Percentiles rank a stretch among this genome's conserved stretches.
Conservation (phyloP, 176 grass and related monocot species). For the Alopecurus myosuroides region DNA sequence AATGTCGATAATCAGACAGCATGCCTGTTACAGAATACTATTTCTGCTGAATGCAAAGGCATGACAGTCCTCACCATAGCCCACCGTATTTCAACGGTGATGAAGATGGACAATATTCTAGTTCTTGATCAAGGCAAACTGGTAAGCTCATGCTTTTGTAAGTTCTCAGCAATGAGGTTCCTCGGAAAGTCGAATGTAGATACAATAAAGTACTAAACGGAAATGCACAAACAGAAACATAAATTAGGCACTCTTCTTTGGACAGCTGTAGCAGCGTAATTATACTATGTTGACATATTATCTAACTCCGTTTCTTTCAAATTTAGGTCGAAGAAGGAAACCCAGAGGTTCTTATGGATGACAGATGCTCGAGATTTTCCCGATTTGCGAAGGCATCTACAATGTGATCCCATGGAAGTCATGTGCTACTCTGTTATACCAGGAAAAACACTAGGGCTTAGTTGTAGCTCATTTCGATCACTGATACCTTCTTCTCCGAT, state of each 20-base stretch:
- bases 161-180: not conserved
- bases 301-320: not conserved
- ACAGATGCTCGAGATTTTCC: slow-evolving; percentile 63
- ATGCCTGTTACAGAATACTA: slow-evolving; percentile 63
- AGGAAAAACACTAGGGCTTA: not conserved
- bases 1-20: slow-evolving; percentile 79
- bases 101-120: slow-evolving; percentile 80
- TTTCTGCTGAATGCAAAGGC: slow-evolving; percentile 72
- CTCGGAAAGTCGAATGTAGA: not conserved
- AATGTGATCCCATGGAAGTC: slow-evolving; percentile 41
- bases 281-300: not conserved
- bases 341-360: slow-evolving; percentile 48
- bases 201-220: not conserved
- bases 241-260: not conserved
- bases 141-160: slow-evolving; percentile 30
- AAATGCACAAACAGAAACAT: not conserved
- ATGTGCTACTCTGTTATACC: not conserved
- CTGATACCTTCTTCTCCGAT: not conserved
- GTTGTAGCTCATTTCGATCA: not conserved
- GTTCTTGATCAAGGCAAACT: slow-evolving; percentile 80
- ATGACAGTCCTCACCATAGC: slow-evolving; percentile 88
- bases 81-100: slow-evolving; percentile 83
- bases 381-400: slow-evolving; percentile 64
- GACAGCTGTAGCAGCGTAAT: not conserved
- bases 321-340: slow-evolving; percentile 88